These are phyloP conservation scores for Batkoa obscura DNA, from an alignment of 371 early-diverging fungal genomes.

Conservation along the genomic window DNA sequence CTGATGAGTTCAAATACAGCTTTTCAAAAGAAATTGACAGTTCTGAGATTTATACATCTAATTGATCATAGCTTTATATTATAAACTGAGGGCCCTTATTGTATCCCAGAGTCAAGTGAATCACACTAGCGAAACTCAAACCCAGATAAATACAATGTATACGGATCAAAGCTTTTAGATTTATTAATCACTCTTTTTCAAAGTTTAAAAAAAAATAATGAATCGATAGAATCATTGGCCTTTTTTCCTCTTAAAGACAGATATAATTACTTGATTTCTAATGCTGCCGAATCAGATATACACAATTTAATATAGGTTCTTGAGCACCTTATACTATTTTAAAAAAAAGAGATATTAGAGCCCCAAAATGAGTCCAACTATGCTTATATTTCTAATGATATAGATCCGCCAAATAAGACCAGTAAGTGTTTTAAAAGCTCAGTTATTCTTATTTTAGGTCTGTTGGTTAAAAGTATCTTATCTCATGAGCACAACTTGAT, in stretches of 20 bases:
- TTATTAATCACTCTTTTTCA: not conserved
- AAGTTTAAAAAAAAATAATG: not conserved
- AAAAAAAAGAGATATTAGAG: too few relatives aligned
- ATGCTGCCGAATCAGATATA: not conserved
- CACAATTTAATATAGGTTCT: not conserved
- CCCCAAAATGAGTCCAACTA: too few relatives aligned
- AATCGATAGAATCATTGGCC: not conserved
- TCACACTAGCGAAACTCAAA: not conserved
- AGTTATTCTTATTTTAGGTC: not conserved
- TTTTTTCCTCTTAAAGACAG: not conserved
- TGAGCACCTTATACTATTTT: not conserved
- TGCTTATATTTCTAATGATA: too few relatives aligned
- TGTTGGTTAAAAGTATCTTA: not conserved
- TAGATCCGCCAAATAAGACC: too few relatives aligned
- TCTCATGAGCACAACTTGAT: not conserved
- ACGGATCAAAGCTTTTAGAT: not conserved
- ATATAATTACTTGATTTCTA: not conserved
- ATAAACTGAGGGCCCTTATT: not conserved
- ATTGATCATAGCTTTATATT: not conserved
- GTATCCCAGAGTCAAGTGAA: not conserved
- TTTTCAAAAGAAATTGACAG: too few relatives aligned
- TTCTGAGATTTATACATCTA: not conserved
- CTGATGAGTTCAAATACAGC: too few relatives aligned
- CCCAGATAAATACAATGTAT: not conserved
- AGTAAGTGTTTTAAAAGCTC: too few relatives aligned